Conservation (phyloP, 2,329 filamentous ascomycete species). For the Penicillium decumbens region DNA sequence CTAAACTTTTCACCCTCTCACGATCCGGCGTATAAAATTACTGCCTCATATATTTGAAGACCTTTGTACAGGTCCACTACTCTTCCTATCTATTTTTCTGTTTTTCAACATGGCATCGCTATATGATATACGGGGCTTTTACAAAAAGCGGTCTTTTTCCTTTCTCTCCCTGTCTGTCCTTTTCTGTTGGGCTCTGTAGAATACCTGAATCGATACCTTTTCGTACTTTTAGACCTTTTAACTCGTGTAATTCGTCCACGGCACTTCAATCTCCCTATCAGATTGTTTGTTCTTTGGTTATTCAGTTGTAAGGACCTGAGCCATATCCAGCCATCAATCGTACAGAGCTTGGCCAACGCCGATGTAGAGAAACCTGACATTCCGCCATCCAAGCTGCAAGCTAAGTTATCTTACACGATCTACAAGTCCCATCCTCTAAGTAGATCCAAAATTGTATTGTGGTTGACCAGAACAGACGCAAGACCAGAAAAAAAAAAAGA, state of each 20-base stretch:
- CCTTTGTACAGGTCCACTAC: background rate
- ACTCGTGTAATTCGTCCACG: background rate
- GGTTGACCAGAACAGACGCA: constrained; percentile 7
- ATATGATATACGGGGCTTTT: background rate
- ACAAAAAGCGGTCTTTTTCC: constrained; percentile 8
- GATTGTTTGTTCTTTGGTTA: too few species aligned
- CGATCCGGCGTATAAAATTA: background rate
- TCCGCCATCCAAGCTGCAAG: too few species aligned
- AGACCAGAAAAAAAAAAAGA: constrained; percentile 12
- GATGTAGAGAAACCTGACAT: too few species aligned
- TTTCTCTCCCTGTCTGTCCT: background rate
- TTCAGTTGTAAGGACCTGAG: too few species aligned
- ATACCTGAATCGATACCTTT: background rate
- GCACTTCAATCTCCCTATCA: background rate
- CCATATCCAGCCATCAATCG: too few species aligned
- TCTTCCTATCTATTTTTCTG: background rate
- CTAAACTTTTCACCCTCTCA: constrained; percentile 22
- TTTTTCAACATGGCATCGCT: background rate
- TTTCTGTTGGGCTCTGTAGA: background rate
- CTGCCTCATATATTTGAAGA: background rate
- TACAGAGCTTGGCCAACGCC: too few species aligned
- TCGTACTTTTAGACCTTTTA: background rate
- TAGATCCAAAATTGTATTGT: constrained; percentile 11
- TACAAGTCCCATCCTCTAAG: too few species aligned
- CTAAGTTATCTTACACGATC: too few species aligned